These are phyloP conservation scores for Magnaporthales sp. DNA, from an alignment of 2,329 filamentous ascomycete genomes.

Conservation along the genomic window DNA sequence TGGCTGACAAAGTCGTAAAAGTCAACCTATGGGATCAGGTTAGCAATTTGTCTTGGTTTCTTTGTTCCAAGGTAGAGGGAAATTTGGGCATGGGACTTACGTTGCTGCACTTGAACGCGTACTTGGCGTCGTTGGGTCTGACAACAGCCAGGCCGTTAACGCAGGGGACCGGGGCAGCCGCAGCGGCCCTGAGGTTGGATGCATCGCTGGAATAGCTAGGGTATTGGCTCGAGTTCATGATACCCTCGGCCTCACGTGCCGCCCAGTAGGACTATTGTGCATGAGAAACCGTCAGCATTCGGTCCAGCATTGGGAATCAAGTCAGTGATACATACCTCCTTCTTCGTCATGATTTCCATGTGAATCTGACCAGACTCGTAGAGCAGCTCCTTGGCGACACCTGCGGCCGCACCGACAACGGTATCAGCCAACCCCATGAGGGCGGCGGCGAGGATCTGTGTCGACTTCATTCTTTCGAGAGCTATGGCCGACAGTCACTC, in stretches of 20 bases:
- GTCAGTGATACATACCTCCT: background rate
- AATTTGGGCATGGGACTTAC: too few species aligned
- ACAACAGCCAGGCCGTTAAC: slow-evolving; percentile 4
- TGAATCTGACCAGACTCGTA: slow-evolving; percentile 3
- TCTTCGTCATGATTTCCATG: background rate
- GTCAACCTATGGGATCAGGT: background rate
- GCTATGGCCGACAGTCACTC: background rate
- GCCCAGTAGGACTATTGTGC: slow-evolving; percentile 2
- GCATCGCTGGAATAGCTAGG: background rate
- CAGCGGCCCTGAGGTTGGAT: background rate
- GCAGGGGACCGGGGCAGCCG: background rate
- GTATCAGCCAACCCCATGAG: background rate
- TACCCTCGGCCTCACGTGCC: background rate
- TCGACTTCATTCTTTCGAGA: background rate
- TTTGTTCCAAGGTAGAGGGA: too few species aligned
- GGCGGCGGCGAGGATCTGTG: slow-evolving; percentile 1
- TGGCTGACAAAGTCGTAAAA: slow-evolving; percentile 8
- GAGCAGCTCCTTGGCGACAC: background rate
- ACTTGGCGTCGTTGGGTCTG: slow-evolving; percentile 3
- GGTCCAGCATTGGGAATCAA: background rate
- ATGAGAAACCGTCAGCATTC: background rate
- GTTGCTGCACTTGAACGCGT: slow-evolving; percentile 7
- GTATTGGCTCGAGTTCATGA: slow-evolving; percentile 5
- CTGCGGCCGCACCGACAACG: background rate
- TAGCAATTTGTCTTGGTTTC: background rate